phyloP scores from a whole-genome alignment of 1,284 basidiomycete genomes.

The Tilletia horrida region DNA sequence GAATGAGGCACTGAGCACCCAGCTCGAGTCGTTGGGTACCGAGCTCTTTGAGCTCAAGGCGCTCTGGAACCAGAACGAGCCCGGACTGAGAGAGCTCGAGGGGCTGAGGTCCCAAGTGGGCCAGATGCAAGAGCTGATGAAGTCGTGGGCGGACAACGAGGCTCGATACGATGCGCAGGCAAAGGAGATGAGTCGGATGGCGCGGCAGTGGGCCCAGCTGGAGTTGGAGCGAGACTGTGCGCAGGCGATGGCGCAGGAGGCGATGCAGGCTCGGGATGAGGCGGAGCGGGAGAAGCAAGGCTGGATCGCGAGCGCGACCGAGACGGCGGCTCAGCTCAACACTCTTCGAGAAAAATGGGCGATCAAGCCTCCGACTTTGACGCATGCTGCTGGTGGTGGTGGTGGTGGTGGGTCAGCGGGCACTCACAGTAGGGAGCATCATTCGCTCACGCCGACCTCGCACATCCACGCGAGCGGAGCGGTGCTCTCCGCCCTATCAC shows the following conservation, averaged over 20 bases:
- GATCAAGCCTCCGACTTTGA: constrained; percentile 4
- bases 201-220: neutral
- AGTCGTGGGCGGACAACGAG: constrained; percentile 16
- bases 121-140: constrained; percentile 11
- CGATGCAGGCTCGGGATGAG: neutral
- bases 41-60: constrained; percentile 39
- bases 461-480: neutral
- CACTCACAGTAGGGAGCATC: too few species aligned
- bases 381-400: neutral
- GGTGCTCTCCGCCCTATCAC: neutral
- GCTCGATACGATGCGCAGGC: constrained; percentile 28
- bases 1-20: constrained; percentile 47
- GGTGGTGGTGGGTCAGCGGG: too few species aligned
- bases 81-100: neutral
- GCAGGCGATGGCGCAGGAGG: neutral
- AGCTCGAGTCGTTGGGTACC: constrained; percentile 42
- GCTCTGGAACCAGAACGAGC: constrained; percentile 31
- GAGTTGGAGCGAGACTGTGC: constrained; percentile 9
- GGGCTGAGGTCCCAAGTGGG: constrained; percentile 1
- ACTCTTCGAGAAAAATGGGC: constrained; percentile 2
- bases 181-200: constrained; percentile 22
- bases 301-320: constrained; percentile 21
- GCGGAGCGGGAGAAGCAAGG: neutral
- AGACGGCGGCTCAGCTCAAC: constrained; percentile 31
- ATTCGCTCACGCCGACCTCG: neutral